Percentiles rank a stretch among this genome's conserved stretches.
Evolutionary conservation across 2,329 filamentous ascomycete genomes (phyloP).

Genomic region (Coccinonectria pachysandricola): DNA sequence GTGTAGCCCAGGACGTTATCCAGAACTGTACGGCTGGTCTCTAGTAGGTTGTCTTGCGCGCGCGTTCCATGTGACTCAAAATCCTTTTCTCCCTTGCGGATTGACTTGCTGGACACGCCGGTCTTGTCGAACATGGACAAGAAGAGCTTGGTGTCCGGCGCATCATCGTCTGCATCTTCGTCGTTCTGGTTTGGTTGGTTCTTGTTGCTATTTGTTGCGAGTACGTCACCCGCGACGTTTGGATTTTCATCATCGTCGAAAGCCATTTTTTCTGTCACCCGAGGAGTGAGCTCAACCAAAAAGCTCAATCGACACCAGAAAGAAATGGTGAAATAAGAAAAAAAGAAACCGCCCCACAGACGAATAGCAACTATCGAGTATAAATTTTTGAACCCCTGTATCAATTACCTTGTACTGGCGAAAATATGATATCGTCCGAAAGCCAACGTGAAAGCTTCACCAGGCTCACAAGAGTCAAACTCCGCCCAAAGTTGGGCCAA

Average conservation of each 20-base stretch:
- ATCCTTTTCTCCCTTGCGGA: constrained; percentile 92
- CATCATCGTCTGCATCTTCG: constrained; percentile 64
- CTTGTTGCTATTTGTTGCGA: constrained; percentile 11
- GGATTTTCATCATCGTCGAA: constrained; percentile 36
- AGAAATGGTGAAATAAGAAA: too few species aligned
- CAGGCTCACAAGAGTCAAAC: too few species aligned
- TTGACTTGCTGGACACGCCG: constrained; percentile 48
- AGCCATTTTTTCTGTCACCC: constrained; percentile 23
- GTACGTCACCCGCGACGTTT: constrained; percentile 9
- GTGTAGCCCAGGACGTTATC: constrained; percentile 74
- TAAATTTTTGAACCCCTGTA: too few species aligned
- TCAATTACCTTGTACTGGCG: too few species aligned
- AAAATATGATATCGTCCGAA: too few species aligned
- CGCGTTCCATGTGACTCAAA: constrained; percentile 88
- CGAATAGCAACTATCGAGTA: too few species aligned
- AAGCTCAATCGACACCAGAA: too few species aligned
- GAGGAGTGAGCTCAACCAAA: too few species aligned
- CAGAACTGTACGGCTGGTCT: constrained; percentile 77
- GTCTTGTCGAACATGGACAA: constrained; percentile 41
- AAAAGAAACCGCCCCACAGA: too few species aligned
- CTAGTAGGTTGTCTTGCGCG: constrained; percentile 67
- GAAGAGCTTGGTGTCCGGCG: constrained; percentile 77
- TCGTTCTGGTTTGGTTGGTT: too few species aligned
- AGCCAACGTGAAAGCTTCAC: too few species aligned
- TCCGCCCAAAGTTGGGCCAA: too few species aligned